Evolutionary conservation across 345 rosid genomes (phyloP).

Genomic region (Passiflora organensis): DNA sequence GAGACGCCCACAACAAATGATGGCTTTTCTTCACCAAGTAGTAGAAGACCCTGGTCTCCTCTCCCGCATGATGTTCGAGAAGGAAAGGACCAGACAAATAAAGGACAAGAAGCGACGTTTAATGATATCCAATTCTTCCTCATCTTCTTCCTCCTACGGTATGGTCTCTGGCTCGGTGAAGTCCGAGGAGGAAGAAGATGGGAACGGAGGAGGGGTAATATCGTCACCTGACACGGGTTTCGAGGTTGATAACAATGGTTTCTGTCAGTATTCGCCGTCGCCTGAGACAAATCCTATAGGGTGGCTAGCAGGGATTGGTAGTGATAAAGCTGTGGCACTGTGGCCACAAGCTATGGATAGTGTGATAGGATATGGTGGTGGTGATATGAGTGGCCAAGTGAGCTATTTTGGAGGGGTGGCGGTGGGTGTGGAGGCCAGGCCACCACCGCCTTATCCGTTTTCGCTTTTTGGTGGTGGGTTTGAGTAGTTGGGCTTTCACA

Average conservation of each 20-base stretch:
- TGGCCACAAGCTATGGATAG: slow-evolving; percentile 15
- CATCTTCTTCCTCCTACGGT: slow-evolving; percentile 33
- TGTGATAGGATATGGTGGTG: slow-evolving; percentile 11
- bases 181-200: slow-evolving; percentile 50
- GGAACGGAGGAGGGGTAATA: slow-evolving; percentile 18
- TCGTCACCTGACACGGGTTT: slow-evolving; percentile 41
- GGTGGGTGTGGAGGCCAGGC: slow-evolving; percentile 38
- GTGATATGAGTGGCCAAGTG: slow-evolving; percentile 10
- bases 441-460: slow-evolving; percentile 73
- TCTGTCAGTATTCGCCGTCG: slow-evolving; percentile 26
- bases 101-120: slow-evolving; percentile 47
- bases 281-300: slow-evolving; percentile 5
- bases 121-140: slow-evolving; percentile 12
- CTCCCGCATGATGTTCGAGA: slow-evolving; percentile 59
- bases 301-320: neutral
- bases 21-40: slow-evolving; percentile 72
- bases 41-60: slow-evolving; percentile 78
- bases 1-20: slow-evolving; percentile 86
- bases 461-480: slow-evolving; percentile 69
- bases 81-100: slow-evolving; percentile 31
- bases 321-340: neutral
- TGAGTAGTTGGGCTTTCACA: slow-evolving; percentile 28
- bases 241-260: slow-evolving; percentile 19
- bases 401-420: slow-evolving; percentile 36
- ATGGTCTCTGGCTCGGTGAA: slow-evolving; percentile 39